Percentiles rank a stretch among this genome's conserved stretches.
These are phyloP conservation scores for Alopecurus myosuroides DNA, from an alignment of 176 grass and related monocot genomes.

Conservation along the genomic window DNA sequence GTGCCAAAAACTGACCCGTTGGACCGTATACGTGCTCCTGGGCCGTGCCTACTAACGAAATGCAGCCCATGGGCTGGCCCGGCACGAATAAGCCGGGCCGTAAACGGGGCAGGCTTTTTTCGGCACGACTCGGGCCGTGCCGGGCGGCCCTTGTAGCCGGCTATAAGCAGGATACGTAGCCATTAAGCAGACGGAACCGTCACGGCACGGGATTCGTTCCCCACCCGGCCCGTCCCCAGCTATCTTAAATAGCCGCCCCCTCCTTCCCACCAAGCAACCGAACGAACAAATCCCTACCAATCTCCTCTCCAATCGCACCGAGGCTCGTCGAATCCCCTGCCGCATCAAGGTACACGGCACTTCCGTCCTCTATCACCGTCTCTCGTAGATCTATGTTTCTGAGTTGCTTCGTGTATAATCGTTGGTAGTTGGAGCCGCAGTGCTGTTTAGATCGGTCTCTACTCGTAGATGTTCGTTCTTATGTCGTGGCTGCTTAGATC, in stretches of 20 bases:
- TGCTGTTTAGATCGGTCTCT: no score
- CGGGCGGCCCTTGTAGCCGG: no score
- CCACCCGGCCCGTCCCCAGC: background rate
- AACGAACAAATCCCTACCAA: background rate
- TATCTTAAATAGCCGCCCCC: background rate
- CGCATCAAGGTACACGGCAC: background rate
- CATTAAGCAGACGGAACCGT: conserved; percentile 10
- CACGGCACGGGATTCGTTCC: conserved; percentile 17
- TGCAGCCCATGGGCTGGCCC: no score
- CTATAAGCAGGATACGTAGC: background rate
- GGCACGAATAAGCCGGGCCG: no score
- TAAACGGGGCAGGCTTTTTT: no score
- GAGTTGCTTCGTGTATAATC: background rate
- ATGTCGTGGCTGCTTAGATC: background rate
- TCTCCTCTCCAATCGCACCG: background rate
- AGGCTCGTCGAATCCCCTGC: background rate
- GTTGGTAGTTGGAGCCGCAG: background rate
- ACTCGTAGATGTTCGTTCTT: no score
- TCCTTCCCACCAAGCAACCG: background rate
- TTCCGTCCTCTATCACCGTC: background rate
- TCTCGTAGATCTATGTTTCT: background rate
- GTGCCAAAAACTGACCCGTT: no score
- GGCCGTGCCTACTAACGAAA: no score
- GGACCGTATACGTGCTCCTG: no score
- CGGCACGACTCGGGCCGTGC: no score